Base-by-base conservation (phyloP, 805 yeast species). In the Candida railenensis region DNA sequence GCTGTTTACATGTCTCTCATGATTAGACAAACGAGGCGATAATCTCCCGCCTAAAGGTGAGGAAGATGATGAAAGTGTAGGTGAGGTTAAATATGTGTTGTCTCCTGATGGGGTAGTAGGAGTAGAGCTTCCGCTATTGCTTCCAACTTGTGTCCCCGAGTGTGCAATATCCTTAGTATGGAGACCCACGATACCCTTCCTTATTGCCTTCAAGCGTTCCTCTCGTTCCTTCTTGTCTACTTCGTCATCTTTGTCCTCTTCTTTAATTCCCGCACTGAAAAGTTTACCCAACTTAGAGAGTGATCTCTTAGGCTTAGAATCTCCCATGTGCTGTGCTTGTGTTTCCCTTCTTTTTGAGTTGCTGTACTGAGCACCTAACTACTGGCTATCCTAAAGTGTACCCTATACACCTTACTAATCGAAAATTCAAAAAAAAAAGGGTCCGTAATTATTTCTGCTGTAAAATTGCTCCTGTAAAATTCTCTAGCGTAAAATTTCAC, bases 201-300 rank as follows among this genome's bases (percentile, higher is more conserved):
- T 14, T 12, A 22, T 34, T 3, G 32, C 15, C 20, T 44, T 38
- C 20, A 47, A 32, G 37, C 34, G 46, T 22, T 36, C 39, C 22
- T 36, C 39, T 12, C 39, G 39, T 11, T 16, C 39, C 19, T 19
- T 16, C 8, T 16, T 12, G 12, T 36, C 39, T 7, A 15, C 43
- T n/a, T 42, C 34, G 9, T 16, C 28, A 55, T 33, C 56, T 58
- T 36, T 36, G 15, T 33, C 36, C 12, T 36, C 39, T 7, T 36
- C 39, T 22, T 36, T 20, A 12, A 11, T 12, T 12, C 21, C 22
- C 22, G 18, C 16, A 19, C 39, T 36, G 47, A 58, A 58, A 30
- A 58, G 53, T 43, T 57, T 58, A 34, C 61, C 57, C 32, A 57
- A 38, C 43, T 54, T 58, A 28, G 48, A 49, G 22, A 55, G 48